Percentiles rank a stretch among this genome's conserved stretches.
Evolutionary conservation across 2,329 filamentous ascomycete species (phyloP).

Genomic region (Aspergillus chevalieri): DNA sequence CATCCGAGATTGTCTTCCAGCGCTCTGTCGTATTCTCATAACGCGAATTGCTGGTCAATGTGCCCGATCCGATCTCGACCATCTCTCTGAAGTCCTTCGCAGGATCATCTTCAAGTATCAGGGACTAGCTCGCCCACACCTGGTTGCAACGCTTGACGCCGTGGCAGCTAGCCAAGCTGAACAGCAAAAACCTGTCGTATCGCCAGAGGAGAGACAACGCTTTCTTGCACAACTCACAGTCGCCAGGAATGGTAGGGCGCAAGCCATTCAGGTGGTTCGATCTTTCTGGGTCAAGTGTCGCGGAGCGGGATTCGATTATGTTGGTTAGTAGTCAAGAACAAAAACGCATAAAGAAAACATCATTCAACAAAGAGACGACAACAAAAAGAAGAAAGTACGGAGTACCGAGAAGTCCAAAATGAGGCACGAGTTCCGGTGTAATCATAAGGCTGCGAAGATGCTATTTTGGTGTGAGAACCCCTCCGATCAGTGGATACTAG

Average conservation of each 20-base stretch:
- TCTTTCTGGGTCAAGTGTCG: constrained; percentile 42
- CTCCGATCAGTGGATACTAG: constrained; percentile 7
- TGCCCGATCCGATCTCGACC: constrained; percentile 40
- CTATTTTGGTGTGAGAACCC: constrained; percentile 2
- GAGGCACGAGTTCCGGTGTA: constrained; percentile 6
- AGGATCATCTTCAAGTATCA: constrained; percentile 38
- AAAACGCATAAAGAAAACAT: neutral
- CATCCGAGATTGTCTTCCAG: constrained; percentile 31
- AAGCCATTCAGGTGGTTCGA: constrained; percentile 34
- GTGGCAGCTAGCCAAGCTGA: constrained; percentile 18
- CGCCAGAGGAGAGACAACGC: constrained; percentile 33
- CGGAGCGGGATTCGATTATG: constrained; percentile 37
- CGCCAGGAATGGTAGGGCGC: constrained; percentile 31
- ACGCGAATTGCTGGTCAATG: constrained; percentile 38
- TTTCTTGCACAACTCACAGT: constrained; percentile 36
- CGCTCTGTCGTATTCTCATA: constrained; percentile 35
- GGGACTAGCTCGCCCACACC: constrained; percentile 31
- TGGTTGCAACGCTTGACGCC: constrained; percentile 30
- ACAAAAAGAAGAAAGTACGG: constrained; percentile 1
- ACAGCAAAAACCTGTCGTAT: constrained; percentile 18
- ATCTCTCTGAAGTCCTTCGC: constrained; percentile 37
- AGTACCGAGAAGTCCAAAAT: constrained; percentile 8
- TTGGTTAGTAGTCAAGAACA: constrained; percentile 15
- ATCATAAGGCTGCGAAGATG: neutral
- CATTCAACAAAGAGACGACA: neutral